Conservation (phyloP, 208 protist species). For the Crithidia mellificae region DNA sequence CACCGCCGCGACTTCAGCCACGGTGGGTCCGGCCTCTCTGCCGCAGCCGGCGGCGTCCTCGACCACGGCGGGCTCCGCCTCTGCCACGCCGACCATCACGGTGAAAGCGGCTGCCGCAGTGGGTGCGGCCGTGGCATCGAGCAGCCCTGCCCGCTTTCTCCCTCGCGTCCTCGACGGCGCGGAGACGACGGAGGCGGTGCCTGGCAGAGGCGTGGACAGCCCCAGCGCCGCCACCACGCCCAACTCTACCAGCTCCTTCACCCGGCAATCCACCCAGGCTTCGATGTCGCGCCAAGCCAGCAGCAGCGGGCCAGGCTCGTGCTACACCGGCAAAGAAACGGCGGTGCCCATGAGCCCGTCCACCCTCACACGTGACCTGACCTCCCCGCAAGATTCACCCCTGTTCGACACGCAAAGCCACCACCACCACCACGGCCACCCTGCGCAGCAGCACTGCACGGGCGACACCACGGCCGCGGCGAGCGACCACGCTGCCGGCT, state of each 20-base stretch:
- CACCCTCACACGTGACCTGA: not conserved
- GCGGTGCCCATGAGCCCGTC: not conserved
- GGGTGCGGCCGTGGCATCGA: too few relatives aligned
- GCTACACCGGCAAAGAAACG: conserved; percentile 5
- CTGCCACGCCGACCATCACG: too few relatives aligned
- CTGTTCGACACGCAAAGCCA: not conserved
- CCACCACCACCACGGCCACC: too few relatives aligned
- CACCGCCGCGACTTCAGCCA: not conserved
- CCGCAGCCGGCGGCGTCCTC: too few relatives aligned
- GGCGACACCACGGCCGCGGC: conserved; percentile 5
- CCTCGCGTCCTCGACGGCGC: not conserved
- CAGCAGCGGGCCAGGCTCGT: conserved; percentile 10
- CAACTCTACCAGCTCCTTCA: not conserved
- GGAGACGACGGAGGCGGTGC: not conserved
- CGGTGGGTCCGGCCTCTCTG: not conserved
- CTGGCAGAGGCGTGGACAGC: not conserved
- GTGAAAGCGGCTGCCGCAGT: too few relatives aligned
- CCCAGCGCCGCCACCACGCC: not conserved
- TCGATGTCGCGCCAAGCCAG: conserved; percentile 11
- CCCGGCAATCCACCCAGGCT: not conserved
- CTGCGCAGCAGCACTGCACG: not conserved
- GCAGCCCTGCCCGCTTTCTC: too few relatives aligned
- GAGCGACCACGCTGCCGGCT: conserved; percentile 10
- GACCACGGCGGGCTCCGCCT: too few relatives aligned
- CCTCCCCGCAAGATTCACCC: not conserved